Evolutionary conservation across 208 protist genomes (phyloP), one percentile per base, ranked within the genome.

Genomic region (Porcisia deanei): DNA sequence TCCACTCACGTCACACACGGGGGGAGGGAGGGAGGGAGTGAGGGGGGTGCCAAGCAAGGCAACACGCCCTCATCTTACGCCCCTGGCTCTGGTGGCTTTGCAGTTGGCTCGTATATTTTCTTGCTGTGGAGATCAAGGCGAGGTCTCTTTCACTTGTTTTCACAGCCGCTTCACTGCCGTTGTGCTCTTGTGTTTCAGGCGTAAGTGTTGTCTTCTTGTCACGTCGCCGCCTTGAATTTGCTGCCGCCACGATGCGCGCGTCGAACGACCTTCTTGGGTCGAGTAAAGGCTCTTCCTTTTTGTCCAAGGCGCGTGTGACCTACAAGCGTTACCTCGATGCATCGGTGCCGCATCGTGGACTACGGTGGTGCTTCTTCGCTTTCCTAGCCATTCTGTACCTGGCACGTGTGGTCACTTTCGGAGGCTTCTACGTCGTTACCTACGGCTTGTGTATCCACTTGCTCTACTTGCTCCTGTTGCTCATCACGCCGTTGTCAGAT

Each of bases 401-500:
- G 10, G 79, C 88, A 8, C 88, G 96, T 45, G 90, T 98, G 4
- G 76, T 91, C 30, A 84, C 73, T 39, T 81, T 76, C 49, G 84
- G 91, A 41, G 97, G 98, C 30, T 99, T 96, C 82, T 99, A 99
- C 82, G 95, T 99, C 43, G 88, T 99, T 61, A 96, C 97, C 2
- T 99, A 99, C 68, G 99, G 84, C 25, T 84, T 99, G 20, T 95
- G 91, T 60, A 99, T 99, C 69, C 99, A 99, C 72, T 59, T 99
- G 30, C 87, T 99, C 34, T 99, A 99, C 76, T 77, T 99, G 14
- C 79, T 98, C n/a, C 91, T 99, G 76, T 74, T 94, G 66, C 98
- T 99, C 70, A 83, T 99, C 47, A 98, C 98, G 2, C 99, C 99
- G 3, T 79, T 96, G 39, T 85, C 91, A 18, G 98, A 99, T 25